phyloP scores from a whole-genome alignment of 805 yeast genomes.

The Candida ascalaphidarum region DNA sequence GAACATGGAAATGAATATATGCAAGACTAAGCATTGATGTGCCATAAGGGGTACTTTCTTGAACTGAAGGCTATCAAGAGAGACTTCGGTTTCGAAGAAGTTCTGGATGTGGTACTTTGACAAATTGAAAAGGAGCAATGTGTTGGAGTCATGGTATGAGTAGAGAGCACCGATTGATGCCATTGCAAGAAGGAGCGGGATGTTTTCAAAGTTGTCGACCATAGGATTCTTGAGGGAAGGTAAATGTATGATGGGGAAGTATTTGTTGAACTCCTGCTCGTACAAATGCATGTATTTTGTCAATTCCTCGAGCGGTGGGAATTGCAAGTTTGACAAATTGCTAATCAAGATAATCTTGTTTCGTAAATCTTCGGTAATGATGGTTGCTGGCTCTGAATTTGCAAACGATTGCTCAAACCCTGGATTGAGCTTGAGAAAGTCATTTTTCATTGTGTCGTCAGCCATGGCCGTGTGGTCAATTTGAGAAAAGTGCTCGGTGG shows the following conservation, averaged over 20 bases:
- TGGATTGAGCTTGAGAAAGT: too few species aligned
- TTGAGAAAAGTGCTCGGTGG: too few species aligned
- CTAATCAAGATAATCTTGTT: slow-evolving; percentile 43
- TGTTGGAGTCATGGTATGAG: slow-evolving; percentile 70
- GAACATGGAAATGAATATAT: slow-evolving; percentile 49
- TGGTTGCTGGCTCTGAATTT: too few species aligned
- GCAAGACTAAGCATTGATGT: slow-evolving; percentile 47
- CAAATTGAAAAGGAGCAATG: slow-evolving; percentile 61
- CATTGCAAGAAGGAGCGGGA: slow-evolving; percentile 70
- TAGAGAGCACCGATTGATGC: slow-evolving; percentile 87
- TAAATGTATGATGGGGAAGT: slow-evolving; percentile 78
- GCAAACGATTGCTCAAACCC: too few species aligned
- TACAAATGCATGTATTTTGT: slow-evolving; percentile 70
- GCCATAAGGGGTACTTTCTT: slow-evolving; percentile 51
- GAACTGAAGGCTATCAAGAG: slow-evolving; percentile 35
- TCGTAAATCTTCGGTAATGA: slow-evolving; percentile 48
- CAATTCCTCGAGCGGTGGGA: slow-evolving; percentile 70
- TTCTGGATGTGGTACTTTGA: slow-evolving; percentile 60
- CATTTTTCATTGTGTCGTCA: too few species aligned
- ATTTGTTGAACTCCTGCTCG: slow-evolving; percentile 69
- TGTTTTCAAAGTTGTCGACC: slow-evolving; percentile 35
- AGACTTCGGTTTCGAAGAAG: slow-evolving; percentile 47
- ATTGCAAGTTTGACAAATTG: slow-evolving; percentile 47
- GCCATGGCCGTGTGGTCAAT: too few species aligned
- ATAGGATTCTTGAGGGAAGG: slow-evolving; percentile 40